A percentile compares a stretch with the other conserved stretches of the same genome.
Conservation (phyloP, 179 eudicot species). For the Patellifolia procumbens region DNA sequence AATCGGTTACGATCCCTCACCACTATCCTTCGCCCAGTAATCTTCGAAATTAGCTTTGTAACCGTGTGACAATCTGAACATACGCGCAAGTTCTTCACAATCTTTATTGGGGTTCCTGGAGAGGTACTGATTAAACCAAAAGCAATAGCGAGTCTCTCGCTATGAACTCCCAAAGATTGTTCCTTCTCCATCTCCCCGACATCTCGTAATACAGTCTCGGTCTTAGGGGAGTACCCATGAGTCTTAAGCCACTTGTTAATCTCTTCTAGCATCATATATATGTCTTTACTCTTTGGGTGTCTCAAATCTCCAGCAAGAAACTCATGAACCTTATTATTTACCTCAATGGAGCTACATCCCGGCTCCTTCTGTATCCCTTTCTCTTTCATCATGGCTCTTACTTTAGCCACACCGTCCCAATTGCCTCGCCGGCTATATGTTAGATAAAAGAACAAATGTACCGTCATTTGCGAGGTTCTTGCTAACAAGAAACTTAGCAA, state of each 20-base stretch:
- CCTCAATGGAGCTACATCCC: constrained; percentile 74
- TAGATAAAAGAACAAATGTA: constrained; percentile 60
- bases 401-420: constrained; percentile 61
- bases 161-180: constrained; percentile 55
- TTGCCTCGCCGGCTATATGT: constrained; percentile 57
- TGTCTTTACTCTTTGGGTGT: constrained; percentile 58
- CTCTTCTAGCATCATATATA: constrained; percentile 63
- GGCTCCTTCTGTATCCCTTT: constrained; percentile 60
- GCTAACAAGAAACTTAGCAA: constrained; percentile 47
- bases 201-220: constrained; percentile 49
- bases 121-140: constrained; percentile 62
- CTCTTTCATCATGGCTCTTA: constrained; percentile 56
- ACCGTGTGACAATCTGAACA: constrained; percentile 65
- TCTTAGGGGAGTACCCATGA: constrained; percentile 52
- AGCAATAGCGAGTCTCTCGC: constrained; percentile 67
- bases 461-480: constrained; percentile 49
- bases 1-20: constrained; percentile 68
- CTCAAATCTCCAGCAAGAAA: constrained; percentile 74
- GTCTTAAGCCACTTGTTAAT: constrained; percentile 43
- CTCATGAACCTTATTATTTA: constrained; percentile 56
- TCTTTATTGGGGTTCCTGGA: constrained; percentile 52
- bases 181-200: constrained; percentile 47
- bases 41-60: constrained; percentile 56
- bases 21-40: constrained; percentile 55
- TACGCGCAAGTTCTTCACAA: constrained; percentile 62